A percentile compares a stretch with the other conserved stretches of the same genome.
phyloP scores from a whole-genome alignment of 306 rosid species.

The Acmispon strigosus region DNA sequence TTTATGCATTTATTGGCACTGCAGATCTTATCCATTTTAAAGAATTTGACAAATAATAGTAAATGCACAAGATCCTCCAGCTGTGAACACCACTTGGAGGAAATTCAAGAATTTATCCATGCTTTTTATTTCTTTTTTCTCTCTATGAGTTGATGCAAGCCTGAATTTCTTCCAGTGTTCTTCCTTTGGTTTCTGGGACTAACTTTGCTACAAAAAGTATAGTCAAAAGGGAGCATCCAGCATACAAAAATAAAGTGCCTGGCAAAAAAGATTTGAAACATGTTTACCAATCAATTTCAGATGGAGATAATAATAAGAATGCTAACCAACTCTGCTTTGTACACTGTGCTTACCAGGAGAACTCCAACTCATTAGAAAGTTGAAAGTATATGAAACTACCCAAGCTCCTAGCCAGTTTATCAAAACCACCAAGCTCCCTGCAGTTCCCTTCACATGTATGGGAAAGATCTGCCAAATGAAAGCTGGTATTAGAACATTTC shows the following conservation, averaged over 20 bases:
- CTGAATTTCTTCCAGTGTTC: slow-evolving; percentile 77
- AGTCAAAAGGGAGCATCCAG: slow-evolving; percentile 52
- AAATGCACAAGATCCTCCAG: neutral
- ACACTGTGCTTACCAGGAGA: slow-evolving; percentile 40
- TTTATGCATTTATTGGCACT: neutral
- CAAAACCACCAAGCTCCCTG: slow-evolving; percentile 69
- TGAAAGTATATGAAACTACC: slow-evolving; percentile 61
- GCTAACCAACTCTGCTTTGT: neutral
- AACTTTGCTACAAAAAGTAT: slow-evolving; percentile 56
- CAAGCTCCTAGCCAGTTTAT: slow-evolving; percentile 77
- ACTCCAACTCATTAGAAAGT: slow-evolving; percentile 73
- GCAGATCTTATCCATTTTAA: neutral
- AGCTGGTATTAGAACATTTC: neutral
- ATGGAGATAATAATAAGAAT: neutral
- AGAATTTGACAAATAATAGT: neutral
- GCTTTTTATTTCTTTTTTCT: neutral
- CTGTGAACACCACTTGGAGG: neutral
- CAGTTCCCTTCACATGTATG: slow-evolving; percentile 65
- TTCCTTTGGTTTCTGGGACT: slow-evolving; percentile 86
- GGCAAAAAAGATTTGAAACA: slow-evolving; percentile 10
- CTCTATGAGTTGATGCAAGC: slow-evolving; percentile 42
- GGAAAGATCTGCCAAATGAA: slow-evolving; percentile 56
- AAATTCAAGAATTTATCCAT: neutral
- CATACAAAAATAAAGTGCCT: slow-evolving; percentile 64
- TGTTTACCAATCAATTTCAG: neutral